These are phyloP conservation scores for Arthrinium phaeospermum DNA, from an alignment of 2,329 filamentous ascomycete species.

Conservation along the genomic window DNA sequence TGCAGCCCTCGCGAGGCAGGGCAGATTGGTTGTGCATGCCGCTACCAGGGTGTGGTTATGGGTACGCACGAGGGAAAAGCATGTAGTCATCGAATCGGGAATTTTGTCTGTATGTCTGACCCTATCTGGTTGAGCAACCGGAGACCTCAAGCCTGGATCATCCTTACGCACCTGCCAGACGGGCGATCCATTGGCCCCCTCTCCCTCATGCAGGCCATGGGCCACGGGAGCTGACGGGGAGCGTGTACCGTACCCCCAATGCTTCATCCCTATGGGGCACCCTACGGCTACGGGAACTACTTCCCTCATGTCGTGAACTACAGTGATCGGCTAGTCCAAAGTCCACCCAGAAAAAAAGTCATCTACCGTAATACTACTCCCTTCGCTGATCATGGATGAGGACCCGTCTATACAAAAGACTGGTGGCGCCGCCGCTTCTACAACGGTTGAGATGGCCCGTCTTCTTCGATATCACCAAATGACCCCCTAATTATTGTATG, in stretches of 20 bases:
- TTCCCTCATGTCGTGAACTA: conserved; percentile 6
- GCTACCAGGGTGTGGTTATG: background rate
- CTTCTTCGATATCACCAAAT: conserved; percentile 15
- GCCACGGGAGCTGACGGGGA: conserved; percentile 1
- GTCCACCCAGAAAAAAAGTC: background rate
- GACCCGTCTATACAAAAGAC: conserved; percentile 17
- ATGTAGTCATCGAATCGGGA: background rate
- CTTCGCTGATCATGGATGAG: background rate
- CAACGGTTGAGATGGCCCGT: background rate
- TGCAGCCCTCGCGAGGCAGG: background rate
- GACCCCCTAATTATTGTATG: background rate
- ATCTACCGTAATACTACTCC: conserved; percentile 3
- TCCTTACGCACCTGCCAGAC: background rate
- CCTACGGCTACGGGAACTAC: conserved; percentile 9
- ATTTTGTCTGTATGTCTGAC: background rate
- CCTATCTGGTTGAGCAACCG: background rate
- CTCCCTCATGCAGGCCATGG: background rate
- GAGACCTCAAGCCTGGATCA: background rate
- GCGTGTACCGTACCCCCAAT: background rate
- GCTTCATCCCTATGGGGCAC: conserved; percentile 7
- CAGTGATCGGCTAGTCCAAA: background rate
- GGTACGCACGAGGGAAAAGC: background rate
- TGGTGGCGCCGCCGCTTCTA: conserved; percentile 15
- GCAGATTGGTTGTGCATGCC: background rate
- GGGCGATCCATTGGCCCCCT: conserved; percentile 1